A percentile compares a stretch with the other conserved stretches of the same genome.
Evolutionary conservation across 2,329 filamentous ascomycete species (phyloP).

Genomic region (Phialophora macrospora): DNA sequence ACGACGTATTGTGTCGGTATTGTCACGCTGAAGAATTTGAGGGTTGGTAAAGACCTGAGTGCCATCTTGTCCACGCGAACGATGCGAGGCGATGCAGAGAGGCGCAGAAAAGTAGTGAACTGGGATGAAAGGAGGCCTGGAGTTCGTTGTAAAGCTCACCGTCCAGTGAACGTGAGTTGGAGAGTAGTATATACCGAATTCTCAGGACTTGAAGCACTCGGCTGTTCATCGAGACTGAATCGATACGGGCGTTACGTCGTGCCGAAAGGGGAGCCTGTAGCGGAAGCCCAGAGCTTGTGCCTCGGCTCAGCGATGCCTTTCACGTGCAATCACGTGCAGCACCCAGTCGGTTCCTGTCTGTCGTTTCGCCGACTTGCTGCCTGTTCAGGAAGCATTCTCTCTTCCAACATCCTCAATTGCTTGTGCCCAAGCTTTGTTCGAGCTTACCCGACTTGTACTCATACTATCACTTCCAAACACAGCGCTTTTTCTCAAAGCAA

Average conservation of each 20-base stretch:
- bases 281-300: neutral
- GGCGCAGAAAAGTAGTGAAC: neutral
- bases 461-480: neutral
- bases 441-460: neutral
- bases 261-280: neutral
- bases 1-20: slow-evolving; percentile 74
- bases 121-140: neutral
- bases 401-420: neutral
- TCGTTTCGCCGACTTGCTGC: neutral
- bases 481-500: neutral
- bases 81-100: neutral
- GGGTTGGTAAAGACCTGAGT: slow-evolving; percentile 14
- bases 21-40: slow-evolving; percentile 72
- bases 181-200: neutral
- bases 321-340: neutral
- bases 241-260: neutral
- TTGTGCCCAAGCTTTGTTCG: neutral
- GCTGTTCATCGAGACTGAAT: neutral
- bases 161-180: neutral
- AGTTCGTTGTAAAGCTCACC: neutral
- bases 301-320: neutral
- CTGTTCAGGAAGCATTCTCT: neutral
- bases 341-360: neutral
- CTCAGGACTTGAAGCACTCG: neutral
- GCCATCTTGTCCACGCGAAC: slow-evolving; percentile 19